Base-by-base conservation (phyloP, 495 filamentous ascomycete genomes). In the Geoglossum glabrum region DNA sequence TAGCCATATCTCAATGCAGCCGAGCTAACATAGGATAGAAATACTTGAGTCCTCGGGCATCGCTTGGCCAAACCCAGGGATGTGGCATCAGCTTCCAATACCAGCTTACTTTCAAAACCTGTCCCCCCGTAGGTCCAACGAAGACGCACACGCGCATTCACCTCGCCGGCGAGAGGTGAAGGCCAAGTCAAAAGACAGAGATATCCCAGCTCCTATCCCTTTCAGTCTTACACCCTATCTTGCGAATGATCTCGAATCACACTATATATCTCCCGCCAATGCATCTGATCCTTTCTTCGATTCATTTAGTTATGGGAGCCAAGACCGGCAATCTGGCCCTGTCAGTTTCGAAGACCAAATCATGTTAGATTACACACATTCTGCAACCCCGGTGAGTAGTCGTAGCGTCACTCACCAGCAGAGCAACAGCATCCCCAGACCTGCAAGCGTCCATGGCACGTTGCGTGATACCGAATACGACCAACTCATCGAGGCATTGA, bases 11-110 rank as follows among this genome's bases (percentile, higher is more conserved):
- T 64, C n/a, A 69, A 31, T 23, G 17, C 13, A 17, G 11, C 30
- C 28, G 11, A n/a, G 38, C 56, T 60, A 34, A 64, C 58, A 61
- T 49, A 4, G 34, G 9, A 26, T 17, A 82, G 86, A 85, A 43
- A 73, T 89, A 11, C 73, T 92, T n/a, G 85, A 90, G 64, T 75
- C 69, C 56, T 82, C 79, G 34, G 76, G 74, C n/a, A 87, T 92
- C 63, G 85, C 86, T 17, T 92, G 85, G 85, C 86, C 86, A 1
- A 89, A 86, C 67, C 74, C 77, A 49, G 66, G 67, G 21, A 87
- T 88, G 84, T 89, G 80, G 82, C 73, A 70, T 13, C 76, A 78
- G 23, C 61, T 71, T 10, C 56, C 70, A 33, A 26, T 58, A 10
- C 36, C 56, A 1, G 25, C 34, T 6, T 46, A 28, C 30, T 30